Conservation (phyloP, 441 rosid species). For the Erysimum pusillum region DNA sequence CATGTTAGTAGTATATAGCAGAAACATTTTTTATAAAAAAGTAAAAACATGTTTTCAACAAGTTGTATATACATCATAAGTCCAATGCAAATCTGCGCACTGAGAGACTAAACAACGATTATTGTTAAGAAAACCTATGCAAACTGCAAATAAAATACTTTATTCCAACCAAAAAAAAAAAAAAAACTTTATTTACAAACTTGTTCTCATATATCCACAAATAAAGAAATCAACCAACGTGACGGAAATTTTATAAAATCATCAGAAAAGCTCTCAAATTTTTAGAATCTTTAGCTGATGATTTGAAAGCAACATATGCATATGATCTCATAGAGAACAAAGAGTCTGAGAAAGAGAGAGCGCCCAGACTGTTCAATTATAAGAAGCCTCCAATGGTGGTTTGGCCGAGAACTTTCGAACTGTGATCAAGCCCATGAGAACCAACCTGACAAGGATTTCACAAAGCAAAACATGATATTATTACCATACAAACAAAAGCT, state of each 20-base stretch:
- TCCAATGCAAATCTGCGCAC: neutral
- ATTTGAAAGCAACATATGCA: slow-evolving; percentile 25
- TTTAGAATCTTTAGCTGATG: slow-evolving; percentile 19
- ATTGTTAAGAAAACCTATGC: neutral
- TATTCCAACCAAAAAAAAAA: no score
- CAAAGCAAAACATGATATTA: slow-evolving; percentile 14
- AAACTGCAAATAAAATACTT: slow-evolving; percentile 21
- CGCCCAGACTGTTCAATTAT: slow-evolving; percentile 18
- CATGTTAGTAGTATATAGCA: no score
- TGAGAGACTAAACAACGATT: neutral
- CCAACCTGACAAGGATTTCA: slow-evolving; percentile 65
- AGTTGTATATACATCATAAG: no score
- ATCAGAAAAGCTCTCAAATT: slow-evolving; percentile 23
- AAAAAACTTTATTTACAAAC: slow-evolving; percentile 35
- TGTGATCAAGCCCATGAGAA: slow-evolving; percentile 92
- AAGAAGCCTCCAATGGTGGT: slow-evolving; percentile 68
- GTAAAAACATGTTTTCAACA: no score
- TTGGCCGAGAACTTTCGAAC: slow-evolving; percentile 80
- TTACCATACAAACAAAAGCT: slow-evolving; percentile 25
- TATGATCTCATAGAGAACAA: slow-evolving; percentile 21
- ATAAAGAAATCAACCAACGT: slow-evolving; percentile 38
- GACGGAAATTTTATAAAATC: neutral
- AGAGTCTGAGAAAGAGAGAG: slow-evolving; percentile 8
- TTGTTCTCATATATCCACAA: slow-evolving; percentile 14
- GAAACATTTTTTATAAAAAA: no score